Percentiles rank a stretch among this genome's conserved stretches.
These are phyloP conservation scores for Populus tremula DNA, from an alignment of 345 rosid genomes.

Conservation along the genomic window DNA sequence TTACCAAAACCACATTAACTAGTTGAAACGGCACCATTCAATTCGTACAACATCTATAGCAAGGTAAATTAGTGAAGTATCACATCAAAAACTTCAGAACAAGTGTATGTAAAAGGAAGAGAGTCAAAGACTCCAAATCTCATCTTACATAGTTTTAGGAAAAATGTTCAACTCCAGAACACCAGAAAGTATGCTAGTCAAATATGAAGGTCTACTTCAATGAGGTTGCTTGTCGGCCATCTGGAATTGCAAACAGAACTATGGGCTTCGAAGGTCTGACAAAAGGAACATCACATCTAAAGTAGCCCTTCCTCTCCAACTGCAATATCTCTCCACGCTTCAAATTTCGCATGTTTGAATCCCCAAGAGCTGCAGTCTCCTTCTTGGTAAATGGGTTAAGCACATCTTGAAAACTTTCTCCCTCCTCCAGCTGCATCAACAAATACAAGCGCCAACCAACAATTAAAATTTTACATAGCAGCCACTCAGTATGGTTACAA, in stretches of 20 bases:
- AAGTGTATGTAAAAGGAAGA: not conserved
- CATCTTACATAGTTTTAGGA: not conserved
- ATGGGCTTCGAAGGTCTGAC: conserved; percentile 62
- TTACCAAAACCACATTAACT: not conserved
- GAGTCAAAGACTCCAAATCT: not conserved
- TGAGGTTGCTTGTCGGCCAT: conserved; percentile 55
- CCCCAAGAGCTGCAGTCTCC: conserved; percentile 75
- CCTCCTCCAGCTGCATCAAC: conserved; percentile 75
- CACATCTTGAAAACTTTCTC: conserved; percentile 60
- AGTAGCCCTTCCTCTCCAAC: conserved; percentile 95
- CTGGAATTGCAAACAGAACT: conserved; percentile 77
- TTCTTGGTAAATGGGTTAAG: conserved; percentile 66
- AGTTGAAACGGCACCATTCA: not conserved
- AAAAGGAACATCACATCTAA: conserved; percentile 79
- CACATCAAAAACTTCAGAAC: not conserved
- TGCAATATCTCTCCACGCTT: conserved; percentile 68
- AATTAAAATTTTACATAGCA: not conserved
- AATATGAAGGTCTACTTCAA: conserved; percentile 22
- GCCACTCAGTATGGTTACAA: not conserved
- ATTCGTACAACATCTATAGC: not conserved
- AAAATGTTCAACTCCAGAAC: not conserved
- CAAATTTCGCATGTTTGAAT: conserved; percentile 78
- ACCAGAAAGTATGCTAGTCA: not conserved
- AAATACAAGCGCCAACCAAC: conserved; percentile 1
- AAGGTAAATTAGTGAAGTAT: not conserved